Evolutionary conservation across 495 filamentous ascomycete species (phyloP), one percentile per base, ranked within the genome.

Genomic region (Penicillium canescens): DNA sequence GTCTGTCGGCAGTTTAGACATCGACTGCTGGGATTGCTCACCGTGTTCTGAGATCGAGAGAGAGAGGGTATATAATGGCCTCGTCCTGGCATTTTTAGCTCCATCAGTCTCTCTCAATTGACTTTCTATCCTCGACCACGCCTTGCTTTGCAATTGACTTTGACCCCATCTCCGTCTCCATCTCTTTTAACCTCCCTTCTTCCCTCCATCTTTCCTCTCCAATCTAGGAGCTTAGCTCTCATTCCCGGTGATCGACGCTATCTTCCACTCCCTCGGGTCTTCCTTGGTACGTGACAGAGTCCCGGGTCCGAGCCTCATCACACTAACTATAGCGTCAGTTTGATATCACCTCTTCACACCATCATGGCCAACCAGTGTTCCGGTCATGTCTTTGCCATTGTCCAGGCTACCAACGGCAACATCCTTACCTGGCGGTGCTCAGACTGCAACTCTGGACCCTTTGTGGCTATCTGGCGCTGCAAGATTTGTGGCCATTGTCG

Each of bases 361-460:
- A 28, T 14, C 21, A 78, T 78, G 75, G 73, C 75, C 52, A 78
- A 78, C 57, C 71, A 75, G 45, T 78, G 75, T 56, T 70, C 72
- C 41, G 75, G 75, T 50, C 75, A 78, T 48, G 50, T 60, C 26
- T 78, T 77, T 45, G 71, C 68, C 60, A 76, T 78, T 46, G 62
- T 77, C 18, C 75, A 78, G 56, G 67, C 71, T 11, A 72, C 72
- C 34, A 77, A 78, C 57, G 75, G 75, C 42, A 79, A 76, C 46
- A 74, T 79, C 55, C 62, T 79, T 47, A 74, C 74, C 37, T 79
- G 74, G 72, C 72, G 70, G 11, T 79, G 76, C 57, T 77, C 72
- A 4, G 75, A 78, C 62, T 79, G 76, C 65, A 76, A 75, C 55
- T 73, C 73, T 39, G 76, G 76, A n/a, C 74, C 74, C 42, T 79